Conservation (phyloP, 257 asterid species). For the Solanum sparsipilum region DNA sequence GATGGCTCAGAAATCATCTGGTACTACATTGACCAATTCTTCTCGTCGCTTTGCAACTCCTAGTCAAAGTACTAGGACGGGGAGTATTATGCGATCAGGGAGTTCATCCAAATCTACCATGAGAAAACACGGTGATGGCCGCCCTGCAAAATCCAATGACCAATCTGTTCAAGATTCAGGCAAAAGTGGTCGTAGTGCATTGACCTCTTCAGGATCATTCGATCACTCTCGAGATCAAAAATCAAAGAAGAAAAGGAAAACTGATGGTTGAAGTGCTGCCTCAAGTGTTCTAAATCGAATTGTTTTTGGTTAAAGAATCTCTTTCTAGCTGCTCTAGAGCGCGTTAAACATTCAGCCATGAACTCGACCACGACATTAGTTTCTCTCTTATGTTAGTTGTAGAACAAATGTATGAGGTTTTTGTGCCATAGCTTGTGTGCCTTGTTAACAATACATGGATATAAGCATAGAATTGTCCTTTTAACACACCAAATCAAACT, state of each 20-base stretch:
- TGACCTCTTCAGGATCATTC: slow-evolving; percentile 35
- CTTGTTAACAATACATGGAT: background rate
- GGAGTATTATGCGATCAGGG: slow-evolving; percentile 13
- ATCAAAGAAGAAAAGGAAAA: slow-evolving; percentile 37
- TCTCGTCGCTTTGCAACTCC: slow-evolving; percentile 37
- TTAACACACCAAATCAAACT: too few relatives aligned
- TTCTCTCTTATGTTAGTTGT: background rate
- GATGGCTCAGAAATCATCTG: slow-evolving; percentile 32
- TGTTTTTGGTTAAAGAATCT: background rate
- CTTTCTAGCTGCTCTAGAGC: background rate
- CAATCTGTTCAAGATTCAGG: slow-evolving; percentile 41
- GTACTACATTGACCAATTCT: slow-evolving; percentile 36
- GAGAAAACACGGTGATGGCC: slow-evolving; percentile 30
- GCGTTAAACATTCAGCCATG: background rate
- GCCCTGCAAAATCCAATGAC: slow-evolving; percentile 9
- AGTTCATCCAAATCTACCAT: slow-evolving; percentile 30
- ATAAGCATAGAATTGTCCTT: background rate
- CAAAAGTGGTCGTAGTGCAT: slow-evolving; percentile 30
- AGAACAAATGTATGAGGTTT: background rate
- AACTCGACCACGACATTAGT: background rate
- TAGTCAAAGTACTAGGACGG: slow-evolving; percentile 27
- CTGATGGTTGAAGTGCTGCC: slow-evolving; percentile 3
- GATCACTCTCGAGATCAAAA: slow-evolving; percentile 34
- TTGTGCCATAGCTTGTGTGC: background rate
- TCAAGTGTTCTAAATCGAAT: background rate